Evolutionary conservation across 441 rosid species (phyloP).

Genomic region (Populus hybrid): DNA sequence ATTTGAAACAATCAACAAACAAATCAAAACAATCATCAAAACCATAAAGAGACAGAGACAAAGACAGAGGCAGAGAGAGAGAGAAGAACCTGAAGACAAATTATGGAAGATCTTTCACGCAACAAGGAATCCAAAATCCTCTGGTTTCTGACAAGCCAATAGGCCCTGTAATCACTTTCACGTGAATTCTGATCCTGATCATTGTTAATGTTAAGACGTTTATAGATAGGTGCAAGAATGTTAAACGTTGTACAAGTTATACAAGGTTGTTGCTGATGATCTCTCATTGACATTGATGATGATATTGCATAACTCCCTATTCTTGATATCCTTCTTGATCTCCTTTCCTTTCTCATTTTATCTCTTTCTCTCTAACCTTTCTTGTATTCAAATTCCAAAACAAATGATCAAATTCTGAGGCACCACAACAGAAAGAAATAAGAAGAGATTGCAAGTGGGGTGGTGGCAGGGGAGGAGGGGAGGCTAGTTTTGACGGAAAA

Average conservation of each 20-base stretch:
- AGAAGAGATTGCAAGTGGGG: not conserved
- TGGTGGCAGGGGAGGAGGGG: not conserved
- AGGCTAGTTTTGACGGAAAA: not conserved
- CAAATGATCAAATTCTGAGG: not conserved
- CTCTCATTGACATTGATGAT: conserved; percentile 65
- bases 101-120: conserved; percentile 74
- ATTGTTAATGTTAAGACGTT: conserved; percentile 52
- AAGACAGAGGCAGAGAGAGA: no score
- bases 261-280: conserved; percentile 69
- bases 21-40: not conserved
- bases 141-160: conserved; percentile 78
- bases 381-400: not conserved
- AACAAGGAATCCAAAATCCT: conserved; percentile 73
- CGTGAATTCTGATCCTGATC: conserved; percentile 58
- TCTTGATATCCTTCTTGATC: conserved; percentile 32
- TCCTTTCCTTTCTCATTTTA: conserved; percentile 29
- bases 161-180: conserved; percentile 63
- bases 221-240: conserved; percentile 89
- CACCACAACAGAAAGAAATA: not conserved
- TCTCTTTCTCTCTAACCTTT: not conserved
- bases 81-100: conserved; percentile 71
- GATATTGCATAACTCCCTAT: conserved; percentile 89
- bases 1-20: not conserved
- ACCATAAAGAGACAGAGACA: not conserved
- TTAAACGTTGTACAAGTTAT: conserved; percentile 89